phyloP scores from a whole-genome alignment of 208 protist species.

The Tritrichomonas musculus region DNA sequence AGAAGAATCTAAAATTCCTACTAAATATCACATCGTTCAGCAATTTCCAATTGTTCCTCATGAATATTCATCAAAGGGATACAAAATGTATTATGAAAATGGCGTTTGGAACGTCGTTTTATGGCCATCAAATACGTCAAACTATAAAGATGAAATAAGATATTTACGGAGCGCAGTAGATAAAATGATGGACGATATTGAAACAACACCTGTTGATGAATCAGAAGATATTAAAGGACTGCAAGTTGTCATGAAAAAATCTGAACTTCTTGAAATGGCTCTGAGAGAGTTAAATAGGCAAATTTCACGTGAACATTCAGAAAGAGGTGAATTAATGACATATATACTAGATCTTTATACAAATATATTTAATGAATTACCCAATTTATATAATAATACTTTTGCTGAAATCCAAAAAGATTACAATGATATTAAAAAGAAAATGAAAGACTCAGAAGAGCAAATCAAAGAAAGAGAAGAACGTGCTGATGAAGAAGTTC shows the following conservation, averaged over 20 bases:
- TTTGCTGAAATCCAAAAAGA: background rate
- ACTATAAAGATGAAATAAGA: slow-evolving; percentile 24
- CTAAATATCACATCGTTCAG: slow-evolving; percentile 18
- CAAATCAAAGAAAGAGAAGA: background rate
- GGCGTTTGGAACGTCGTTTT: background rate
- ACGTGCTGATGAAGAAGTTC: background rate
- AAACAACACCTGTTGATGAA: background rate
- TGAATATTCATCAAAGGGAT: background rate
- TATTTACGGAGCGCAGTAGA: background rate
- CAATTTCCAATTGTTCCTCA: slow-evolving; percentile 8
- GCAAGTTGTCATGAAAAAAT: background rate
- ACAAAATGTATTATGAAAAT: background rate
- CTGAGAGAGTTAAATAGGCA: background rate
- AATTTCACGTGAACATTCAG: background rate
- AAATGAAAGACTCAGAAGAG: background rate
- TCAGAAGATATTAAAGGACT: background rate
- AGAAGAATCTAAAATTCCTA: background rate
- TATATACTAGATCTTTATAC: background rate
- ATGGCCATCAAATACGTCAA: slow-evolving; percentile 18
- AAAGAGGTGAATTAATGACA: background rate
- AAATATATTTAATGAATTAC: background rate
- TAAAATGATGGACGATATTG: slow-evolving; percentile 2
- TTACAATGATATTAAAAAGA: background rate
- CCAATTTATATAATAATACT: background rate
- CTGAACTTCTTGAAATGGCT: background rate